A percentile compares a stretch with the other conserved stretches of the same genome.
phyloP scores from a whole-genome alignment of 1,139 yeast species.

The Saccharomyces hybrid region DNA sequence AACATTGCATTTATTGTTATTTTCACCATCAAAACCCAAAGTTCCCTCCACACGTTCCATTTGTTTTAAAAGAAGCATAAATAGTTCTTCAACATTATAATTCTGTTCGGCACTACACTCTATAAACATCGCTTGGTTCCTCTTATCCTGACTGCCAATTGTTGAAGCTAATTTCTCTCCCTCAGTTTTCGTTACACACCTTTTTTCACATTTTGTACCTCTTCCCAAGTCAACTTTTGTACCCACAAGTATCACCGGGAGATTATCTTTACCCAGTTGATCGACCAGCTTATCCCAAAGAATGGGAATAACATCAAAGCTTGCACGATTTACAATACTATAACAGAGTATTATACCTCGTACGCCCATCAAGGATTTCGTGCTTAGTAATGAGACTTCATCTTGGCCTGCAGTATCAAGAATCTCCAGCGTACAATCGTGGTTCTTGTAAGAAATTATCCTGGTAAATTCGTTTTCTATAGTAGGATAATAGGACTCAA shows the following conservation, averaged over 20 bases:
- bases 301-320: slow-evolving; percentile 70
- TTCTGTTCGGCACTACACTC: slow-evolving; percentile 78
- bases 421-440: slow-evolving; percentile 77
- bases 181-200: slow-evolving; percentile 60
- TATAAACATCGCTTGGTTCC: slow-evolving; percentile 57
- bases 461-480: slow-evolving; percentile 85
- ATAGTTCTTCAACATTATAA: slow-evolving; percentile 57
- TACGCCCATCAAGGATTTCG: slow-evolving; percentile 73
- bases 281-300: slow-evolving; percentile 79
- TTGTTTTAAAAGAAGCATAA: slow-evolving; percentile 59
- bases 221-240: slow-evolving; percentile 68
- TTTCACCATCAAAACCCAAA: slow-evolving; percentile 1
- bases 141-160: slow-evolving; percentile 25
- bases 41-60: slow-evolving; percentile 30
- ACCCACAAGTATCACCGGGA: slow-evolving; percentile 80
- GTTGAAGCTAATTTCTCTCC: slow-evolving; percentile 51
- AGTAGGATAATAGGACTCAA: slow-evolving; percentile 87
- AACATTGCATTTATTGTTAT: slow-evolving; percentile 2
- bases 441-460: slow-evolving; percentile 60
- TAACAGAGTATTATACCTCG: slow-evolving; percentile 82
- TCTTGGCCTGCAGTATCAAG: slow-evolving; percentile 96
- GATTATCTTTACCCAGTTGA: slow-evolving; percentile 55
- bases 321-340: slow-evolving; percentile 70
- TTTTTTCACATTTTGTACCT: slow-evolving; percentile 29
- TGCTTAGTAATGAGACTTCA: slow-evolving; percentile 78